These are phyloP conservation scores for Fusarium ramigenum DNA, from an alignment of 2,329 filamentous ascomycete species.

Conservation along the genomic window DNA sequence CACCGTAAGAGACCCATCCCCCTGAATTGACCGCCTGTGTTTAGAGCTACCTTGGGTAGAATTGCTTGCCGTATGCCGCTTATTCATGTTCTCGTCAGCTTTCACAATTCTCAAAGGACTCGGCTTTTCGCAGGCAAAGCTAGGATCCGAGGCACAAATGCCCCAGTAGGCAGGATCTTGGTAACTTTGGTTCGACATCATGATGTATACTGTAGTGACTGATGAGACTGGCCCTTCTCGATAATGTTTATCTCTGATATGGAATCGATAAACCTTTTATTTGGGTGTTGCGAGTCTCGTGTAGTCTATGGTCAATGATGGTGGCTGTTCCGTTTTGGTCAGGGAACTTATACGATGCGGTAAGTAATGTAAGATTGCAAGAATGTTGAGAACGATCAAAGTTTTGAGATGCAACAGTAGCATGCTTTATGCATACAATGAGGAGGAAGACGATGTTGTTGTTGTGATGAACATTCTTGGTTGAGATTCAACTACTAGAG, in stretches of 20 bases:
- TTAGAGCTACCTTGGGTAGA: constrained; percentile 40
- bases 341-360: not conserved
- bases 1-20: constrained; percentile 45
- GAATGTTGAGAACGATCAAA: not conserved
- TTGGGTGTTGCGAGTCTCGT: not conserved
- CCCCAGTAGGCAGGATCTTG: constrained; percentile 43
- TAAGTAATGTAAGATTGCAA: not conserved
- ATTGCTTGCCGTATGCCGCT: constrained; percentile 35
- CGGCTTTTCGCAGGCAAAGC: constrained; percentile 46
- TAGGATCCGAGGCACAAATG: constrained; percentile 42
- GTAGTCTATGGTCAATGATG: not conserved
- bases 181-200: constrained; percentile 49
- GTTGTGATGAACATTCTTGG: not conserved
- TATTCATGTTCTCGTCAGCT: constrained; percentile 27
- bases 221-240: not conserved
- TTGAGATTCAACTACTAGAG: not conserved
- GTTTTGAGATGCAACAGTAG: not conserved
- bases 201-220: not conserved
- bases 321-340: not conserved
- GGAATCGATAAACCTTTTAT: not conserved
- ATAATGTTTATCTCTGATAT: not conserved
- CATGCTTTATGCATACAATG: constrained; percentile 4
- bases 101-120: constrained; percentile 63
- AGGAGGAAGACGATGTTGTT: not conserved
- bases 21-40: not conserved